Percentiles rank a stretch among this genome's conserved stretches.
These are phyloP conservation scores for Sphagnum fallax DNA, from an alignment of 228 moss, liverwort and hornwort species.

Conservation along the genomic window DNA sequence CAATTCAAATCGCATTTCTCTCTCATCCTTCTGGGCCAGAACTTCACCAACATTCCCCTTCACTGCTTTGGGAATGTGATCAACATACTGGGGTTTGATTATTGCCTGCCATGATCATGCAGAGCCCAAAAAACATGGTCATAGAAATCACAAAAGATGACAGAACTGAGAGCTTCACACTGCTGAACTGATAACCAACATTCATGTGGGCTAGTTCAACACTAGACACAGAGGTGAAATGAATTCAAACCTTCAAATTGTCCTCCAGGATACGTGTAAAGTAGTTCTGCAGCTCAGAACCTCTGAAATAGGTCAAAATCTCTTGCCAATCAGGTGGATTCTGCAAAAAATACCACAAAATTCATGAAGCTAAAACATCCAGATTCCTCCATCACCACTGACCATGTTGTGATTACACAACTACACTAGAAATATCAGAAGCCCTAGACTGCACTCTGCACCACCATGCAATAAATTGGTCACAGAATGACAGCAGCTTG, in stretches of 20 bases:
- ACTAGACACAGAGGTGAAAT: background rate
- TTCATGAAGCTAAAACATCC: background rate
- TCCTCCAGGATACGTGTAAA: constrained; percentile 97
- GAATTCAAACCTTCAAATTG: constrained; percentile 64
- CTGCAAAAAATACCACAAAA: constrained; percentile 24
- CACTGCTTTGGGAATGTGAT: constrained; percentile 94
- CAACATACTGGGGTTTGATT: constrained; percentile 94
- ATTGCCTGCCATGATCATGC: constrained; percentile 49
- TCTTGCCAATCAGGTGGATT: constrained; percentile 99
- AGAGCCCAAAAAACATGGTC: constrained; percentile 1
- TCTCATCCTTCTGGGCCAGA: constrained; percentile 86
- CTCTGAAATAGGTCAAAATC: constrained; percentile 94
- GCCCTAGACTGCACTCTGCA: too few species aligned
- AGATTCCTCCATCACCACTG: background rate
- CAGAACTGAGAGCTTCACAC: too few species aligned
- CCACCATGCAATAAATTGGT: too few species aligned
- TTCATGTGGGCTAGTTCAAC: background rate
- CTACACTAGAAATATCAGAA: background rate
- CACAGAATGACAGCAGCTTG: too few species aligned
- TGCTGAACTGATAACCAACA: too few species aligned
- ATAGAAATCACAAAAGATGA: background rate
- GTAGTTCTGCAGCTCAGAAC: constrained; percentile 96
- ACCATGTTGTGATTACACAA: background rate
- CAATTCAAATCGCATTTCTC: constrained; percentile 72
- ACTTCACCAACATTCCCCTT: constrained; percentile 97